phyloP scores from a whole-genome alignment of 2,329 filamentous ascomycete species.

The Tothia fuscella region DNA sequence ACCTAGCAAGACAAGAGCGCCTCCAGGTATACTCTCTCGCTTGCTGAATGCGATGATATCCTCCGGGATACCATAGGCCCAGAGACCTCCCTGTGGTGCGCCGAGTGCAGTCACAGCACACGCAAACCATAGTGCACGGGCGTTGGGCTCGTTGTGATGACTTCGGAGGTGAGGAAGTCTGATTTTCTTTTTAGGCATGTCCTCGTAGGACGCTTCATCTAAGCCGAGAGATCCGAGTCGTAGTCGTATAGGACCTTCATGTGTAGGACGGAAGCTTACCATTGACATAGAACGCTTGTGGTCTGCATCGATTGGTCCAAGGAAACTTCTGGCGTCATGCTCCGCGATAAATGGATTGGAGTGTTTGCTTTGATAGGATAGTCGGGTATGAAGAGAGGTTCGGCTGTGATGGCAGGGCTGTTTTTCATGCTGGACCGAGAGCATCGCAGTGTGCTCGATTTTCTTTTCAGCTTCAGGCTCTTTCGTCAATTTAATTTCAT shows the following conservation, averaged over 20 bases:
- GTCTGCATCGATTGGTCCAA: neutral
- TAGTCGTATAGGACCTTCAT: conserved; percentile 11
- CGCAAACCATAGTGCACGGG: conserved; percentile 40
- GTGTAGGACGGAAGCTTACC: neutral
- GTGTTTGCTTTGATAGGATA: neutral
- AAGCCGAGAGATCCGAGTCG: conserved; percentile 17
- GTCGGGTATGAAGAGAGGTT: neutral
- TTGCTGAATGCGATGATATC: conserved; percentile 39
- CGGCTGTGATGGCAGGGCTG: no score
- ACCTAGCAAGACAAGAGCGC: conserved; percentile 44
- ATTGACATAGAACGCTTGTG: neutral
- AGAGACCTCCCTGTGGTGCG: conserved; percentile 41
- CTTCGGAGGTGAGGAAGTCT: conserved; percentile 14
- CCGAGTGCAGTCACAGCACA: conserved; percentile 42
- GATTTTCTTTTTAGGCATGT: conserved; percentile 12
- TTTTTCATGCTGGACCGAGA: no score
- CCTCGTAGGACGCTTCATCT: conserved; percentile 16
- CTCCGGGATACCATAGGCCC: conserved; percentile 39
- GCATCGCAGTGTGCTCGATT: neutral
- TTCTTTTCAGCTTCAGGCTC: neutral
- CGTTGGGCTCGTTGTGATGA: conserved; percentile 8
- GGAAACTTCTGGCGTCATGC: no score
- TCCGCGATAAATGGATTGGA: neutral
- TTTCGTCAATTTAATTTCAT: neutral
- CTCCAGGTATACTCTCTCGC: conserved; percentile 45